Conservation (phyloP, 139 green algal genomes). For the Chlamydomonas applanata region DNA sequence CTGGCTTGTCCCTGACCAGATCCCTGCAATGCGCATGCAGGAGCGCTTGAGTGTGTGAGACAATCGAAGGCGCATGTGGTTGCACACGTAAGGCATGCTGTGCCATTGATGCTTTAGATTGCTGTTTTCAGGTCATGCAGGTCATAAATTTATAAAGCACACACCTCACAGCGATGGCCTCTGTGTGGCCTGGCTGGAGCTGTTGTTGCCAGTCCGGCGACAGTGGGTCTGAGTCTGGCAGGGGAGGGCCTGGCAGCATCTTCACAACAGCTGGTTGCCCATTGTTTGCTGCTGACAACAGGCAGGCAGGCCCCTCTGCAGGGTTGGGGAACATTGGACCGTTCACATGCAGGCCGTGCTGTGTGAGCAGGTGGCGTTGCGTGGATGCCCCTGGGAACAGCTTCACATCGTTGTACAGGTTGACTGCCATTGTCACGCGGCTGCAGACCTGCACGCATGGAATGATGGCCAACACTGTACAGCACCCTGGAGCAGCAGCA, state of each 20-base stretch:
- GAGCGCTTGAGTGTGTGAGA: too few species aligned
- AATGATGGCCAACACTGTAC: neutral
- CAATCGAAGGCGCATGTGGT: too few species aligned
- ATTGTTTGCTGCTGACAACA: neutral
- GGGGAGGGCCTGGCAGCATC: conserved; percentile 1
- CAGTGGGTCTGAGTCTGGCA: too few species aligned
- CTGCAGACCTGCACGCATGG: neutral
- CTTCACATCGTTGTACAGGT: neutral
- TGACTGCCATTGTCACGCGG: neutral
- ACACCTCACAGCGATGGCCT: neutral
- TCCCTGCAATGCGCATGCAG: too few species aligned
- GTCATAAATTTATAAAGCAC: too few species aligned
- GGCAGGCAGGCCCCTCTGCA: neutral
- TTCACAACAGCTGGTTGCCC: neutral
- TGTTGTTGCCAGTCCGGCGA: neutral
- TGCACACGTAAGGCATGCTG: too few species aligned
- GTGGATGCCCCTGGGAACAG: conserved; percentile 1
- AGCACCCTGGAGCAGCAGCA: neutral
- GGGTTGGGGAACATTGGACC: conserved; percentile 7
- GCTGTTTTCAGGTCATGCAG: too few species aligned
- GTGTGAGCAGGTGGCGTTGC: conserved; percentile 5
- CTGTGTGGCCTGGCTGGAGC: neutral
- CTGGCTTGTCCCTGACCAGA: neutral
- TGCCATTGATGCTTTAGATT: too few species aligned
- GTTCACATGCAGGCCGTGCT: conserved; percentile 9